Percentiles rank a stretch among this genome's conserved stretches.
Conservation (phyloP, 2,329 filamentous ascomycete species). For the Fusarium ambrosium region DNA sequence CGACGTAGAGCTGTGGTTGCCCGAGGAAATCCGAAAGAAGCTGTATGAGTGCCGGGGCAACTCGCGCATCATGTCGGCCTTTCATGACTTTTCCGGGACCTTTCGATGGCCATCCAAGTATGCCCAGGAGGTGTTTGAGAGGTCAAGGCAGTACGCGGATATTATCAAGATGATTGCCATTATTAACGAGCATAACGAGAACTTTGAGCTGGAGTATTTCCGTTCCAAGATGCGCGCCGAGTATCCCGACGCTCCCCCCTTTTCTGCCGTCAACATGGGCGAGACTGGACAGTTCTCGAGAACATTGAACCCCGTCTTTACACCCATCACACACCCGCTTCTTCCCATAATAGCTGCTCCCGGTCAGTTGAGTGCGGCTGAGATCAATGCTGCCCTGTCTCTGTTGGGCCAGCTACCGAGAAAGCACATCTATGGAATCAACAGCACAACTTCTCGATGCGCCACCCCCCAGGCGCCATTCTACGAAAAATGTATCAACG, state of each 20-base stretch:
- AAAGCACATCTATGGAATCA: conserved; percentile 85
- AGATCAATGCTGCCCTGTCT: conserved; percentile 85
- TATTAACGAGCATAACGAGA: conserved; percentile 84
- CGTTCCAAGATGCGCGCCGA: conserved; percentile 80
- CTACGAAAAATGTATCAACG: conserved; percentile 87
- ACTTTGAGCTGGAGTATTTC: conserved; percentile 93
- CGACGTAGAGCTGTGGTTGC: conserved; percentile 89
- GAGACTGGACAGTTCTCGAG: conserved; percentile 87
- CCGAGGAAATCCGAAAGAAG: conserved; percentile 77
- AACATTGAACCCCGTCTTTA: conserved; percentile 87
- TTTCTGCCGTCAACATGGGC: conserved; percentile 91
- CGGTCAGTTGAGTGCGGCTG: conserved; percentile 86
- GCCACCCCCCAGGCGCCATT: conserved; percentile 83
- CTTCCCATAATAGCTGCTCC: conserved; percentile 88
- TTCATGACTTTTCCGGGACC: conserved; percentile 87
- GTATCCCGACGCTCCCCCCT: conserved; percentile 76
- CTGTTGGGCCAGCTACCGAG: conserved; percentile 85
- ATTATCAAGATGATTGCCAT: conserved; percentile 94
- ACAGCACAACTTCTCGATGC: conserved; percentile 73
- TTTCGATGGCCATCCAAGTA: conserved; percentile 86
- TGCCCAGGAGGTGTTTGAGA: conserved; percentile 78
- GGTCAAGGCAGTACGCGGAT: conserved; percentile 81
- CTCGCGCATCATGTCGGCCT: conserved; percentile 91
- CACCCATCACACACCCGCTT: conserved; percentile 87
- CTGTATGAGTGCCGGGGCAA: conserved; percentile 79